Base-by-base conservation (phyloP, 345 rosid species). In the Eucalyptus melliodora region DNA sequence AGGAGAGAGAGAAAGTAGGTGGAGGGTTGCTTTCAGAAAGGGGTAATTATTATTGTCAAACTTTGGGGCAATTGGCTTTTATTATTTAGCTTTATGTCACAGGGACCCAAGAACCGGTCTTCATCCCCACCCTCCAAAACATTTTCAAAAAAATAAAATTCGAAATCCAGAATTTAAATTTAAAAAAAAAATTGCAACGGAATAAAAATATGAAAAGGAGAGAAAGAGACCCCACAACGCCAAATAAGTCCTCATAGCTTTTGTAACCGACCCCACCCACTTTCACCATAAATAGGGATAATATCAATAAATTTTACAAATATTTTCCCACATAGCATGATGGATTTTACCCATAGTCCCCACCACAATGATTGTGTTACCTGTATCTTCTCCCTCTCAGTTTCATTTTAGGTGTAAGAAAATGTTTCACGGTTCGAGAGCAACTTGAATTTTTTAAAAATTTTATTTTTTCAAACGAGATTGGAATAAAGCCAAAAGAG, bases 1-100 rank as follows among this genome's bases (percentile, higher is more conserved):
- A 92, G 85, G 51, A 90, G 81, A 59, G 88, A 56, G 86, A 67
- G 14, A 31, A 90, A 88, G 94, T 92, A 7, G 98, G 95, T 94
- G 91, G 89, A 86, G 91, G 49, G 96, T 94, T 95, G 92, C 95
- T 95, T 95, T 95, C 94, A 42, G 69, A n/a, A 88, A 90, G 34
- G 90, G 90, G 90, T 89, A 83, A 89, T 93, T 91, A 92, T 91
- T 91, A 90, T 86, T 87, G 88, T 87, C 72, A 82, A 86, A 49
- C 87, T 89, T 87, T 30, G 40, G 81, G 40, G 85, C 50, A 45
- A 26, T 31, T 86, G n/a, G 56, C 40, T 47, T 34, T 86, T 86
- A 30, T n/a, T 51, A 87, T 88, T 90, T 87, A 49, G 56, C 92
- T 91, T 92, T 90, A 53, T 89, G 83, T 40, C 42, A 47, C 34